Conservation (phyloP, 345 rosid species). For the Acer saccharum region DNA sequence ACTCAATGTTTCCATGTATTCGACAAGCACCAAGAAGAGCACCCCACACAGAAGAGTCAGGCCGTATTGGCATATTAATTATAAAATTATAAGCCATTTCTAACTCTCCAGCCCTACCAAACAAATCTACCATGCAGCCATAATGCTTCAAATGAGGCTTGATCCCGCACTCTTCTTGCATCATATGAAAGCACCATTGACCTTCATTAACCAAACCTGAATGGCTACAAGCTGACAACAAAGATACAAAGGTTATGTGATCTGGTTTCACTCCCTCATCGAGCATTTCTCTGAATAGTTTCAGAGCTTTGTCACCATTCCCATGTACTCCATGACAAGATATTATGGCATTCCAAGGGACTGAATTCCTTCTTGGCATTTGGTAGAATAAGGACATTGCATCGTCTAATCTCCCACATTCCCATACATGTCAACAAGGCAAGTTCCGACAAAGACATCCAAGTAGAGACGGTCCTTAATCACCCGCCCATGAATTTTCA, state of each 20-base stretch:
- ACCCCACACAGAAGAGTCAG: conserved; percentile 67
- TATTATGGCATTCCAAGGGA: conserved; percentile 64
- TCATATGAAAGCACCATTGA: conserved; percentile 47
- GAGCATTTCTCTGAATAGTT: conserved; percentile 52
- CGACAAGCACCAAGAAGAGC: conserved; percentile 61
- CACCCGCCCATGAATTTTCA: conserved; percentile 48
- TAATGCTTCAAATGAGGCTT: conserved; percentile 57
- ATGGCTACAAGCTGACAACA: conserved; percentile 66
- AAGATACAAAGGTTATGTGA: conserved; percentile 56
- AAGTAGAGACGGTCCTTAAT: conserved; percentile 37
- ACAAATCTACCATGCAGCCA: conserved; percentile 71
- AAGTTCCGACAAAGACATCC: conserved; percentile 53
- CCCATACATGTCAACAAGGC: conserved; percentile 64
- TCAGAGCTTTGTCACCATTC: conserved; percentile 47
- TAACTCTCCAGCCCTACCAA: conserved; percentile 54
- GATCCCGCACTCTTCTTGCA: conserved; percentile 48
- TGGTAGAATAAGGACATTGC: conserved; percentile 47
- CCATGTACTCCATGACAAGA: conserved; percentile 59
- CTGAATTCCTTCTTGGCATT: conserved; percentile 42
- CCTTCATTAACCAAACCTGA: conserved; percentile 58
- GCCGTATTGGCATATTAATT: conserved; percentile 46
- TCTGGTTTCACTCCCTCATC: conserved; percentile 53
- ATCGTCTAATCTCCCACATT: conserved; percentile 56
- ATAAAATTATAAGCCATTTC: conserved; percentile 48
- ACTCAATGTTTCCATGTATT: conserved; percentile 50